Conservation (phyloP, 345 rosid genomes). For the Turritis glabra region DNA sequence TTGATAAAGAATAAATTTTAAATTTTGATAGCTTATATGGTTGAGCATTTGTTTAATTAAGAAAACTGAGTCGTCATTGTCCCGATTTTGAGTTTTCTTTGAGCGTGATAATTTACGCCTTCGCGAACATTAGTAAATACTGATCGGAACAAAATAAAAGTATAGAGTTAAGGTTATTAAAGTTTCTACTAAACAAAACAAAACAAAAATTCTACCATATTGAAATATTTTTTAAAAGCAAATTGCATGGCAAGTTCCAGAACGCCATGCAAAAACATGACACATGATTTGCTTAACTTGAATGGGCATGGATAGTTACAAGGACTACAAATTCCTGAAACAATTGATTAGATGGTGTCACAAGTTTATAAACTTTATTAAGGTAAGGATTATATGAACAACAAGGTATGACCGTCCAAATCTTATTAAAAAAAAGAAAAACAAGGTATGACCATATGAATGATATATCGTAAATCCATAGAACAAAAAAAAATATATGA, state of each 20-base stretch:
- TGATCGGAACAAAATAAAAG: background rate
- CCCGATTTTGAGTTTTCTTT: background rate
- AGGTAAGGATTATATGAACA: background rate
- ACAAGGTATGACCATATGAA: background rate
- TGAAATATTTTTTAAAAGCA: background rate
- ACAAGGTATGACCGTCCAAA: background rate
- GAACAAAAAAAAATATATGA: background rate
- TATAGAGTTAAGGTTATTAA: background rate
- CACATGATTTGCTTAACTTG: slow-evolving; percentile 7
- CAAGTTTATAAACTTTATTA: background rate
- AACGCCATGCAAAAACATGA: slow-evolving; percentile 17
- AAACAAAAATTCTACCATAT: background rate
- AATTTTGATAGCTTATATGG: background rate
- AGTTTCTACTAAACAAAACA: background rate
- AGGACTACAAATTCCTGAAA: background rate
- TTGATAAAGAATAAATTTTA: background rate
- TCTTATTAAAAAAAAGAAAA: too few relatives aligned
- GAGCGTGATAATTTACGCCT: background rate
- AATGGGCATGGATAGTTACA: background rate
- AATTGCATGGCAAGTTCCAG: slow-evolving; percentile 1
- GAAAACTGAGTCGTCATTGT: background rate
- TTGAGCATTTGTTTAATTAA: background rate
- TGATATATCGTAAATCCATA: background rate
- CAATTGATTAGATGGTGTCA: slow-evolving; percentile 1
- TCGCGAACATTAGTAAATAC: background rate